A percentile compares a stretch with the other conserved stretches of the same genome.
These are phyloP conservation scores for Orobanche coerulescens DNA, from an alignment of 257 asterid genomes.

Conservation along the genomic window DNA sequence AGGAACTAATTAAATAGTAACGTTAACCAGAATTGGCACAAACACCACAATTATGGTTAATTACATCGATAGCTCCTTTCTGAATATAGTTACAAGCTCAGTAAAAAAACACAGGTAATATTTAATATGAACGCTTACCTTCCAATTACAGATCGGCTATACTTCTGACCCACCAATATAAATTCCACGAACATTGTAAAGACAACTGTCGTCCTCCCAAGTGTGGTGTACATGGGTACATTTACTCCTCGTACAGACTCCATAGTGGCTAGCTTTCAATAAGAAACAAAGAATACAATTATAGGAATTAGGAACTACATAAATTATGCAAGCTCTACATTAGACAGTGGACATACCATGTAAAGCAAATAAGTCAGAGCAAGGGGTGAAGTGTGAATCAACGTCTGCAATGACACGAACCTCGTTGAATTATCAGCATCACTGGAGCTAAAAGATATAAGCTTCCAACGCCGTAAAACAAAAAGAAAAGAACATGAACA, in stretches of 20 bases:
- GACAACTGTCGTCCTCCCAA: conserved; percentile 86
- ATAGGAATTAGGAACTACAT: no score
- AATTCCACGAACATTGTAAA: conserved; percentile 84
- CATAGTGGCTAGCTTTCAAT: conserved; percentile 82
- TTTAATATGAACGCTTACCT: no score
- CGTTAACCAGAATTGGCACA: no score
- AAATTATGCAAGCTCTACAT: no score
- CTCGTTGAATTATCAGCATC: conserved; percentile 47
- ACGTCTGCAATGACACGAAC: conserved; percentile 48
- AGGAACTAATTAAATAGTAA: no score
- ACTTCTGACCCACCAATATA: conserved; percentile 56
- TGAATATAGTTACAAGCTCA: no score
- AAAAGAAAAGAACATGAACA: conserved; percentile 68
- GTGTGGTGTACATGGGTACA: conserved; percentile 95
- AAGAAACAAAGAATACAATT: conserved; percentile 25
- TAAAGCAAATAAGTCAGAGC: conserved; percentile 70
- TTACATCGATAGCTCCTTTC: no score
- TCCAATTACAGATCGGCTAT: conserved; percentile 50
- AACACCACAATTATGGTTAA: no score
- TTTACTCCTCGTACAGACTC: conserved; percentile 91
- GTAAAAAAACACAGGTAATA: no score
- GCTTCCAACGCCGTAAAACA: conserved; percentile 47
- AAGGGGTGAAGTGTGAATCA: conserved; percentile 58
- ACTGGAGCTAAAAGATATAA: conserved; percentile 51
- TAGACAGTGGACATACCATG: conserved; percentile 49